Evolutionary conservation across 2,329 filamentous ascomycete genomes (phyloP), one percentile per base, ranked within the genome.

Genomic region (Microsporum canis): DNA sequence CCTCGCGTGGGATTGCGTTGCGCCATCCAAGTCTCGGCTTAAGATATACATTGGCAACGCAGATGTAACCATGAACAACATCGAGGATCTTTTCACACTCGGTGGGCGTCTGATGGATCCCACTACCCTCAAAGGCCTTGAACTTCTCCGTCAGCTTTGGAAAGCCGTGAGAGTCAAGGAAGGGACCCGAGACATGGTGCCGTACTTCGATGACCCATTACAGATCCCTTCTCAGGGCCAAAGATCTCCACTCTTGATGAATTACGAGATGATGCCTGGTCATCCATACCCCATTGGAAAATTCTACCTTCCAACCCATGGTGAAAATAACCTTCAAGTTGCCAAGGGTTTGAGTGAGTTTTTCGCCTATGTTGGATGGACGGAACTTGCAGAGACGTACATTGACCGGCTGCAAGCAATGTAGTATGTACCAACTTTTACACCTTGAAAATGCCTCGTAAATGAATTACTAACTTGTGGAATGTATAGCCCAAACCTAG

Each of bases 1-100:
- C 36, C 38, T 68, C 41, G 63, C 65, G 2, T 66, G 64, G 34
- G 67, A 68, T 43, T 64, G 66, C 2, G 57, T 66, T 0, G 51
- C 60, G 7, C 67, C 63, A 7, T 33, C 60, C 0, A 29, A 57
- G 23, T 65, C 64, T 8, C 60, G 67, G 6, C 62, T 68, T 36
- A 68, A 68, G 47, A 49, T 68, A 8, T 68, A 68, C 47, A 8
- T 64, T 2, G 56, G 55, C n/a, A 61, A 62, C 17, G 58, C 60
- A 6, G 60, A 63, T 7, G 66, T 68, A n/a, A 57, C 59, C 1
- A 36, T 61, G 7, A 62, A 27, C 3, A 64, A 62, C 17, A 47
- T 65, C 14, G 38, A 58, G n/a, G 62, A 63, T 8, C 47, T 64
- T 8, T 68, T 63, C 65, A 67, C 67, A 10, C 62, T 68, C 5